Evolutionary conservation across 1,284 basidiomycete genomes (phyloP), one percentile per base, ranked within the genome.

Genomic region (Cutaneotrichosporon sp.): DNA sequence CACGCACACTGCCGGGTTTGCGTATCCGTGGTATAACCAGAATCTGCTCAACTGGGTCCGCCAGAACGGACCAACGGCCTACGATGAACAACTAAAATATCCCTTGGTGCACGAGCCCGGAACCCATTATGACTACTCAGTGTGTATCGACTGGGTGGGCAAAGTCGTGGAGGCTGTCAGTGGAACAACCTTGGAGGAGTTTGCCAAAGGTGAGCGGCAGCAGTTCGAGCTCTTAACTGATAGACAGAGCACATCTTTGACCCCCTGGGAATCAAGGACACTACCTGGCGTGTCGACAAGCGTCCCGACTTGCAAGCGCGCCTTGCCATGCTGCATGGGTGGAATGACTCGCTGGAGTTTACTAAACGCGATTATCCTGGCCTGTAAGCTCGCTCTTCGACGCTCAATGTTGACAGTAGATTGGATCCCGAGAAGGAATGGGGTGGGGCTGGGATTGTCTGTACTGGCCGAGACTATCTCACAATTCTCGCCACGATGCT

Each of bases 221-320:
- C 7, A 25, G 25, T 26, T 27, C 29, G 9, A 34, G 10, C 51
- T 37, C 12, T n/a, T n/a, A n/a, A 48, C 24, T 14, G 19, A 22
- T 7, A 5, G 5, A 12, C 38, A 60, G 57, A 57, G 19, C 46
- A 60, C 43, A 45, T 63, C 31, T 57, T 63, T 33, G 44, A 42
- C 5, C 61, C 61, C 5, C 49, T 63, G 20, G 61, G 55, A 8
- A 47, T 63, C 43, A 52, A 46, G 6, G 57, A 61, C 47, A 44
- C 54, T 16, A 51, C 50, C 16, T 61, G 56, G 24, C 45, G 56
- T 29, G 37, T 57, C 6, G 42, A 38, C 24, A 37, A 29, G n/a
- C 49, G 57, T 11, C 52, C 54, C 4, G 54, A 61, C 29, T 31
- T 63, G n/a, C 17, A 43, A 14, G 37, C 44, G 9, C 46, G 57